Percentiles rank a stretch among this genome's conserved stretches.
phyloP scores from a whole-genome alignment of 2,329 filamentous ascomycete species.

The Escovopsis sp. region DNA sequence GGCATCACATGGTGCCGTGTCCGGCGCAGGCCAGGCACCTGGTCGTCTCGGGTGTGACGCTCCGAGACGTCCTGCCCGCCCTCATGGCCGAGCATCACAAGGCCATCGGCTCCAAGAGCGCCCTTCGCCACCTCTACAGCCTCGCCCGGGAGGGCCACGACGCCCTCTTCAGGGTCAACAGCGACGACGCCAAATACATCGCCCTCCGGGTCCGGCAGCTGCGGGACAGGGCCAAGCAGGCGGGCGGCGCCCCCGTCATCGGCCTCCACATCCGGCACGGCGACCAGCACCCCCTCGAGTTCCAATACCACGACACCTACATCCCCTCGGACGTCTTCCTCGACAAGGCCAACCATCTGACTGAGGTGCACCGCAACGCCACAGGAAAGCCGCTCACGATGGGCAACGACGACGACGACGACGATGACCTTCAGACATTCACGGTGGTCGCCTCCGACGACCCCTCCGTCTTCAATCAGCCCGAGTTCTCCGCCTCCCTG shows the following conservation, averaged over 20 bases:
- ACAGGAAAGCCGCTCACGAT: slow-evolving; percentile 9
- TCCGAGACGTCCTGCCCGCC: slow-evolving; percentile 48
- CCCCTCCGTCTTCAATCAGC: slow-evolving; percentile 53
- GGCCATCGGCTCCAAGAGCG: slow-evolving; percentile 8
- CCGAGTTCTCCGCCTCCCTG: slow-evolving; percentile 42
- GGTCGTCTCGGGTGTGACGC: slow-evolving; percentile 56
- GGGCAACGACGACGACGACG: slow-evolving; percentile 5
- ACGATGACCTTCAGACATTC: slow-evolving; percentile 23
- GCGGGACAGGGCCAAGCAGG: slow-evolving; percentile 25
- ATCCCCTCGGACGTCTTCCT: slow-evolving; percentile 58
- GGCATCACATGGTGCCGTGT: slow-evolving; percentile 64
- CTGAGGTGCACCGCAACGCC: slow-evolving; percentile 33
- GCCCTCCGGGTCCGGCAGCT: slow-evolving; percentile 42
- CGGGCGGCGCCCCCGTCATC: slow-evolving; percentile 29
- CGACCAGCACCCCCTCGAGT: slow-evolving; percentile 63
- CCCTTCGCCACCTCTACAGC: slow-evolving; percentile 47
- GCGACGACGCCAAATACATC: slow-evolving; percentile 53
- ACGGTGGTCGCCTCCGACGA: slow-evolving; percentile 67
- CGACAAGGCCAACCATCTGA: slow-evolving; percentile 40
- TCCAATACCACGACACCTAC: slow-evolving; percentile 63
- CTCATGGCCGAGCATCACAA: slow-evolving; percentile 20
- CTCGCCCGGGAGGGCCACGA: slow-evolving; percentile 60
- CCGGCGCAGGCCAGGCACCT: slow-evolving; percentile 63
- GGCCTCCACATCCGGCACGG: slow-evolving; percentile 71
- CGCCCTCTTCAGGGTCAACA: slow-evolving; percentile 54